Base-by-base conservation (phyloP, 331 rosid genomes). In the Malus hybrid region DNA sequence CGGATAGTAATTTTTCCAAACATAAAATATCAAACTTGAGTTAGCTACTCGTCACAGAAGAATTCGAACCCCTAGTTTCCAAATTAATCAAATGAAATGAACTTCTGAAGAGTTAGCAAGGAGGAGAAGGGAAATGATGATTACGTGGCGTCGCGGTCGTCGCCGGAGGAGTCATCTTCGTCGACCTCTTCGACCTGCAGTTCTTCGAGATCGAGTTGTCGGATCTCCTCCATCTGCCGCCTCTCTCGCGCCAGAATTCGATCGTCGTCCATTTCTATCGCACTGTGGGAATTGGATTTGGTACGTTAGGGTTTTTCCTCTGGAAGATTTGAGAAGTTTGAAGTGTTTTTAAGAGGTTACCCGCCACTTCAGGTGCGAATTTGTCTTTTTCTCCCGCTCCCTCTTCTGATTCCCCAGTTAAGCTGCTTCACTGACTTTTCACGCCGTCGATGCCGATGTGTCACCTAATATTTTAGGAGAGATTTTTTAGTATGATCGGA, bases 171-270 rank as follows among this genome's bases (percentile, higher is more conserved):
- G 55, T 81, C 82, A 15, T 74, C 70, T 67, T 76, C 76, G 44
- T 92, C 99, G 57, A 92, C 96, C 83, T 92, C 97, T 79, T 94
- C 95, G 28, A 87, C 87, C 57, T 84, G 91, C 80, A 94, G 86
- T 48, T 90, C 92, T 69, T 94, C 99, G 65, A 82, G 85, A 85
- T 94, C 99, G 76, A 94, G 99, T 82, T 85, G 85, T 74, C 84
- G 90, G 83, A 94, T 91, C 77, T 88, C 93, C 79, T 94, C 92
- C 76, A 94, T 92, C 93, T 94, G 99, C 55, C 48, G 80, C 86
- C 93, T 83, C 82, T 92, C 99, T 57, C 90, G 81, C 80, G 83
- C 97, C 14, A 88, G 63, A 12, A 88, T 31, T 78, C 80, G 86
- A 52, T 86, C 73, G 46, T 86, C 80, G 0, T 85, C 93, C 99